Conservation (phyloP, 495 filamentous ascomycete species). For the Neurospora pannonica region DNA sequence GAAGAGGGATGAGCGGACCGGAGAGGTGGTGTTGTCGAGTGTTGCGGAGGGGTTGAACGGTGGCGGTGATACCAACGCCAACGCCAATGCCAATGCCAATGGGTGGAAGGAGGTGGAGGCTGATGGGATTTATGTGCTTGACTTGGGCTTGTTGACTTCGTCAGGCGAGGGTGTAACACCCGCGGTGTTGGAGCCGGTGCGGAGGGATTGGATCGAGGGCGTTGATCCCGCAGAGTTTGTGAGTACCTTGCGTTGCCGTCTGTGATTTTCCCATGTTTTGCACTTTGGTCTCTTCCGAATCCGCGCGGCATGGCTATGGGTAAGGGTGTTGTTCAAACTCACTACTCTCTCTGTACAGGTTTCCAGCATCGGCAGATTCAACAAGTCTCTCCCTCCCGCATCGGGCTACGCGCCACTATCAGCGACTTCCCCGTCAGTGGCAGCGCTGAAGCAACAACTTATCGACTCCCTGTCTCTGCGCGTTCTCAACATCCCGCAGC, state of each 20-base stretch:
- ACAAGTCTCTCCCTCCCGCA: slow-evolving; percentile 38
- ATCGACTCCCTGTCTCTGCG: slow-evolving; percentile 54
- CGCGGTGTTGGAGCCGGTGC: not conserved
- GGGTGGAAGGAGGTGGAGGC: slow-evolving; percentile 75
- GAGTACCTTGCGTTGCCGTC: slow-evolving; percentile 13
- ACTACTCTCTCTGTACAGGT: slow-evolving; percentile 38
- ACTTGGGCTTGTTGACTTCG: slow-evolving; percentile 28
- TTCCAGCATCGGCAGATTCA: slow-evolving; percentile 53
- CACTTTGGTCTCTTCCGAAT: not conserved
- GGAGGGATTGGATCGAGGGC: slow-evolving; percentile 15
- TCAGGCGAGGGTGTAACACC: not conserved
- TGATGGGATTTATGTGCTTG: slow-evolving; percentile 61
- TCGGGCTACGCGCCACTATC: slow-evolving; percentile 27
- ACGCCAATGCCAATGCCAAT: slow-evolving; percentile 6
- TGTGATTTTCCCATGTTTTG: not conserved
- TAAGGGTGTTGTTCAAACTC: slow-evolving; percentile 19
- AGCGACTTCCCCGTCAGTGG: slow-evolving; percentile 43
- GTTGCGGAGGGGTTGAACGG: slow-evolving; percentile 44
- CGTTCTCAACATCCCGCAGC: slow-evolving; percentile 57
- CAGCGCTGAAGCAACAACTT: slow-evolving; percentile 48
- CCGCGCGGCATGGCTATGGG: not conserved
- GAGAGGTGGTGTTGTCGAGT: slow-evolving; percentile 62
- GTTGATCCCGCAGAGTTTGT: slow-evolving; percentile 26
- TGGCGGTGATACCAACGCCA: not conserved
- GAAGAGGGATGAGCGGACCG: slow-evolving; percentile 29